These are phyloP conservation scores for Kokia cookei DNA, from an alignment of 441 rosid genomes.

Conservation along the genomic window DNA sequence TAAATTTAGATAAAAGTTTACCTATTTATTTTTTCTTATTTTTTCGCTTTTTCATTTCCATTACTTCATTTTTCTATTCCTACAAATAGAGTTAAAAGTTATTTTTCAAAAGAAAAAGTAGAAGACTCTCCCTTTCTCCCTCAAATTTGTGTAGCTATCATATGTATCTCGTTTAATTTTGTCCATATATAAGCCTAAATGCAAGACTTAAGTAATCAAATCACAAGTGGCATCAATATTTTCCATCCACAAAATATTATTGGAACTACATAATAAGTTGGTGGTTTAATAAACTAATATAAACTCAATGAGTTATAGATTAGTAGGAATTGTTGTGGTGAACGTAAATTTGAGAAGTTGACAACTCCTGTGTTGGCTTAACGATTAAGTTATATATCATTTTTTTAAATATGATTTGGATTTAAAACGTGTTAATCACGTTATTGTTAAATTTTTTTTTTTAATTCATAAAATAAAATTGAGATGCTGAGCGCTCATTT, in stretches of 20 bases:
- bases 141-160: not conserved
- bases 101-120: too few relatives aligned
- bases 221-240: not conserved
- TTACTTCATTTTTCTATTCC: not conserved
- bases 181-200: not conserved
- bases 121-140: not conserved
- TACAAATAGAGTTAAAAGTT: not conserved
- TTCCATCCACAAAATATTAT: not conserved
- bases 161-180: not conserved
- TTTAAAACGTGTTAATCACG: too few relatives aligned
- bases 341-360: too few relatives aligned
- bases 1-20: not conserved
- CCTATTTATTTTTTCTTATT: not conserved
- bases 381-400: too few relatives aligned
- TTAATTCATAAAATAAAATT: too few relatives aligned
- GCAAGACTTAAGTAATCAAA: not conserved
- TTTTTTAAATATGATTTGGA: too few relatives aligned
- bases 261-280: not conserved
- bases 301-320: too few relatives aligned
- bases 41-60: not conserved
- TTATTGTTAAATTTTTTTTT: too few relatives aligned
- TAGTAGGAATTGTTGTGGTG: too few relatives aligned
- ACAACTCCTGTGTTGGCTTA: too few relatives aligned
- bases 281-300: not conserved
- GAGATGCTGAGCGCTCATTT: too few relatives aligned